Conservation (phyloP, 2,329 filamentous ascomycete genomes). For the Diaporthe sp. region DNA sequence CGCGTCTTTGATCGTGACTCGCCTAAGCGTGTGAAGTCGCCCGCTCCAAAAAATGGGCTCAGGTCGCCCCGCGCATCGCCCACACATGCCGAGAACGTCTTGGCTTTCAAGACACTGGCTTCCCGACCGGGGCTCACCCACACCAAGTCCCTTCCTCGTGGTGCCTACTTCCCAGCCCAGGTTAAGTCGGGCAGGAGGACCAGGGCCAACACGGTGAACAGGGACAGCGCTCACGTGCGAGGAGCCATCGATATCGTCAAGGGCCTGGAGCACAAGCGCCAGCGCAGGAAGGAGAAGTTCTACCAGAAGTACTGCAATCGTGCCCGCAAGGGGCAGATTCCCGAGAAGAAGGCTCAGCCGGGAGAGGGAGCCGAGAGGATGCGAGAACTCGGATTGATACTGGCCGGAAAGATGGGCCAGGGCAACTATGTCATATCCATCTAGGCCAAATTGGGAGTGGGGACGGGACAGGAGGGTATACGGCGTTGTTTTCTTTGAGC, state of each 20-base stretch:
- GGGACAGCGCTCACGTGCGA: slow-evolving; percentile 76
- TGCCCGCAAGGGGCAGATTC: slow-evolving; percentile 76
- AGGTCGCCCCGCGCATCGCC: slow-evolving; percentile 64
- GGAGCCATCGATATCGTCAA: slow-evolving; percentile 99
- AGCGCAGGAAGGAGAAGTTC: slow-evolving; percentile 92
- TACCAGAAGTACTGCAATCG: slow-evolving; percentile 91
- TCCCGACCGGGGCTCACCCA: slow-evolving; percentile 77
- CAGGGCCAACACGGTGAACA: slow-evolving; percentile 50
- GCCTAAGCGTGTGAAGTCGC: slow-evolving; percentile 78
- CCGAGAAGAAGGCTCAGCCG: slow-evolving; percentile 77
- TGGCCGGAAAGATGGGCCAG: slow-evolving; percentile 83
- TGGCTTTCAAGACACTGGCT: slow-evolving; percentile 61
- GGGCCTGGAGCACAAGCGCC: slow-evolving; percentile 93
- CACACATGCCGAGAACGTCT: slow-evolving; percentile 55
- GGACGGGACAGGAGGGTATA: slow-evolving; percentile 12
- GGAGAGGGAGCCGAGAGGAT: slow-evolving; percentile 94
- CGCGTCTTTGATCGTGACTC: slow-evolving; percentile 77
- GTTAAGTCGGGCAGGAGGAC: slow-evolving; percentile 53
- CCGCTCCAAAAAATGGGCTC: slow-evolving; percentile 70
- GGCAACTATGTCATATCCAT: slow-evolving; percentile 84
- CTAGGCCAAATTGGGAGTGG: slow-evolving; percentile 54
- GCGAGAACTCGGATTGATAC: slow-evolving; percentile 89
- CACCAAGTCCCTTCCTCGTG: slow-evolving; percentile 89
- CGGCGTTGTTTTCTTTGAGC: slow-evolving; percentile 25
- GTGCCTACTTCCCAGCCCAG: slow-evolving; percentile 77